Conservation (phyloP, 202 grass and related monocot species). For the Eragrostis tef region DNA sequence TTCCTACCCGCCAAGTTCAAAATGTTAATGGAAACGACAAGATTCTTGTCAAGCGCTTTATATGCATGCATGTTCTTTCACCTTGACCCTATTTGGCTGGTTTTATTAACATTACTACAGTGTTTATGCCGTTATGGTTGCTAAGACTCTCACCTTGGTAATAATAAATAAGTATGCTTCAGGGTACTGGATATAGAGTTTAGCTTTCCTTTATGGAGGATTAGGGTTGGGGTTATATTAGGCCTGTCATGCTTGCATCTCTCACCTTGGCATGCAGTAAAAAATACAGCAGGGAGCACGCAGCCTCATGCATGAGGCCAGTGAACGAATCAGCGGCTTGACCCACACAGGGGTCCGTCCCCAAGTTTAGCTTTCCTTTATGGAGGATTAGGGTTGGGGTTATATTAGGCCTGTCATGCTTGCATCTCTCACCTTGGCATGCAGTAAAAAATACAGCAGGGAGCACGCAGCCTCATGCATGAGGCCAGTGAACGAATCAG, state of each 20-base stretch:
- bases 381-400: neutral
- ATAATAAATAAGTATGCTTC: neutral
- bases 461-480: neutral
- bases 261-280: constrained; percentile 31
- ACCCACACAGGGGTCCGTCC: neutral
- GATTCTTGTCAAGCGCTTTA: neutral
- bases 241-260: neutral
- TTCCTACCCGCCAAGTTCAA: constrained; percentile 32
- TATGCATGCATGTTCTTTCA: neutral
- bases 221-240: neutral
- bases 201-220: neutral
- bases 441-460: constrained; percentile 31
- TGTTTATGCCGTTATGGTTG: neutral
- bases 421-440: constrained; percentile 9
- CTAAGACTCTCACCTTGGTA: neutral
- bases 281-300: neutral
- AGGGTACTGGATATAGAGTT: neutral
- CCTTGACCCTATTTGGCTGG: neutral
- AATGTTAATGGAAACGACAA: constrained; percentile 43
- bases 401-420: neutral
- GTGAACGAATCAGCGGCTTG: neutral
- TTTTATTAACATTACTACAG: neutral
- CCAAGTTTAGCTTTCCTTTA: neutral
- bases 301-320: neutral
- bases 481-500: neutral